phyloP scores from a whole-genome alignment of 495 filamentous ascomycete genomes.

The Patellaria atrata region DNA sequence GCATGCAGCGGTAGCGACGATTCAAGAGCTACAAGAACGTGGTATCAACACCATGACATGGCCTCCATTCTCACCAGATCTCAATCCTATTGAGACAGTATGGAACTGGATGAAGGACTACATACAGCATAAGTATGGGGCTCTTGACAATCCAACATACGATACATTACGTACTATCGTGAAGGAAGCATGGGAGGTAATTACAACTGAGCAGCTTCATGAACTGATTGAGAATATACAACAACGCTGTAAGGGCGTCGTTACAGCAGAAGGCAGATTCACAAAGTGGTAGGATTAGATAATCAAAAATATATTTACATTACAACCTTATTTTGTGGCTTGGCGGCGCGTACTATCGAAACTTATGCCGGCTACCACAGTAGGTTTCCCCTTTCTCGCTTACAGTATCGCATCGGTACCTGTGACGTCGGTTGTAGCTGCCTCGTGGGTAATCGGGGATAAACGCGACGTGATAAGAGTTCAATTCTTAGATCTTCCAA shows the following conservation, averaged over 20 bases:
- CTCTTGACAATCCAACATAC: slow-evolving; percentile 1
- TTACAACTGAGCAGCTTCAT: slow-evolving; percentile 1
- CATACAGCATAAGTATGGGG: slow-evolving; percentile 2
- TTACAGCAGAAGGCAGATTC: slow-evolving; percentile 1
- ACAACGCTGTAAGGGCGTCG: slow-evolving; percentile 2
- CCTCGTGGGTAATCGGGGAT: too few species aligned
- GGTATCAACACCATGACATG: too few species aligned
- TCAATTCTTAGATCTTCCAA: too few species aligned
- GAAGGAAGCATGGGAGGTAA: slow-evolving; percentile 5
- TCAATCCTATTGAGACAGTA: slow-evolving; percentile 22
- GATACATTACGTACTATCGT: slow-evolving; percentile 6
- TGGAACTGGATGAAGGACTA: slow-evolving; percentile 16
- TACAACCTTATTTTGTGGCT: too few species aligned
- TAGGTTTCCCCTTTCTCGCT: too few species aligned
- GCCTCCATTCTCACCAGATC: slow-evolving; percentile 18
- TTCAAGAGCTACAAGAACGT: too few species aligned
- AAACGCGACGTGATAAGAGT: too few species aligned
- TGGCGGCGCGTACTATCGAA: too few species aligned
- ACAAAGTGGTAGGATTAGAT: slow-evolving; percentile 5
- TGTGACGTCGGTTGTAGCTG: too few species aligned
- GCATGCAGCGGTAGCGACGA: slow-evolving; percentile 10
- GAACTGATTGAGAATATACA: slow-evolving; percentile 5
- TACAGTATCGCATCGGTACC: too few species aligned
- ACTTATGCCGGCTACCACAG: too few species aligned
- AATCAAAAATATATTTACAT: too few species aligned